Base-by-base conservation (phyloP, 257 asterid genomes). In the Ilex asprella region DNA sequence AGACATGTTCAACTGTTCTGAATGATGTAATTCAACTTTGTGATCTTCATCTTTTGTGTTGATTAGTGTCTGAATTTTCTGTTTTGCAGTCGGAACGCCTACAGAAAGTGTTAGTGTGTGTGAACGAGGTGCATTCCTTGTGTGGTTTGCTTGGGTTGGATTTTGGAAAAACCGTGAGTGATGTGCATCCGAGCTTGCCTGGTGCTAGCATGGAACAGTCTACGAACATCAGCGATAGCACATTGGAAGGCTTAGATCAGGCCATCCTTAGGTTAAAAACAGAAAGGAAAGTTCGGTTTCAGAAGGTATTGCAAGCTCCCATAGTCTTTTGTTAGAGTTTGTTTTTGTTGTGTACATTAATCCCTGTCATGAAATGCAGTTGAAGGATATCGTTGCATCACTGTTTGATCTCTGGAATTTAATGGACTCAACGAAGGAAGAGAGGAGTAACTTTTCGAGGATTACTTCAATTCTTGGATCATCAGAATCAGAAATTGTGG, bases 391-490 rank as follows among this genome's bases (percentile, higher is more conserved):
- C 58, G 78, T 86, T 52, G 78, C 80, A 16, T 80, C 89, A 39
- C 86, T 92, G 35, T 83, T 57, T 69, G 91, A 85, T 63, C 97
- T 92, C 44, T 92, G 99, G 97, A 85, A 79, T 70, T 76, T 92
- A 79, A 86, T 92, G 97, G 95, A 87, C 74, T 68, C 87, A 55
- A 69, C 75, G 15, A 78, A 65, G 66, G 91, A 81, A 67, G 99
- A 89, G 70, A 86, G 71, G 71, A 67, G 62, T 15, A 73, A 68
- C 70, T 83, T 92, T 73, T 73, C 79, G 55, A 76, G 70, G 69
- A 72, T 81, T 59, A 89, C 71, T 69, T 83, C 87, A 3, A 61
- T 86, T 63, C 82, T 87, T 73, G 73, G 74, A 67, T 73, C 62
- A 59, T 60, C 86, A 9, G 97, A 85, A 80, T 77, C 91, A 54